These are phyloP conservation scores for Suillus lakei DNA, from an alignment of 768 basidiomycete species.

Conservation along the genomic window DNA sequence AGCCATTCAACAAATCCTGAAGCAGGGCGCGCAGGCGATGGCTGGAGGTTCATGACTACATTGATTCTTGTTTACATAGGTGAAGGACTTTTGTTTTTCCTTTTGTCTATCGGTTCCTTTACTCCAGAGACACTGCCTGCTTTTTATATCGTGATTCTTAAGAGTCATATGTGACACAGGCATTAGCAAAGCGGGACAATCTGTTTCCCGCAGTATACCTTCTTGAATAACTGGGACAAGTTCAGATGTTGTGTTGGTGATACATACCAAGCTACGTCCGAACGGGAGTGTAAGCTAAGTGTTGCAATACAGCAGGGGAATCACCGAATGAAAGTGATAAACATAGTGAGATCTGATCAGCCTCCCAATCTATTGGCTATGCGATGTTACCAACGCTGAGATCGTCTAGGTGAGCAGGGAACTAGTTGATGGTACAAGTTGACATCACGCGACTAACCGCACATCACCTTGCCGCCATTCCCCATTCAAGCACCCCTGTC, in stretches of 20 bases:
- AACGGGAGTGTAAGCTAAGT: neutral
- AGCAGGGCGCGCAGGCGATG: neutral
- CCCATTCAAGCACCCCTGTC: too few relatives aligned
- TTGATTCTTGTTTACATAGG: neutral
- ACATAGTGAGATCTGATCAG: neutral
- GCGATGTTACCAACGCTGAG: too few relatives aligned
- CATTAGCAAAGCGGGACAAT: neutral
- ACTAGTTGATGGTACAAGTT: too few relatives aligned
- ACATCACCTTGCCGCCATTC: too few relatives aligned
- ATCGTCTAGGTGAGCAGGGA: too few relatives aligned
- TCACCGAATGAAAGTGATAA: neutral
- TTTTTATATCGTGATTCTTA: neutral
- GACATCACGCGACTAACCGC: too few relatives aligned
- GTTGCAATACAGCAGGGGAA: neutral
- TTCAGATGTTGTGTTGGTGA: neutral
- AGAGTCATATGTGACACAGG: neutral
- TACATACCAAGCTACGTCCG: neutral
- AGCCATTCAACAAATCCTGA: constrained; percentile 2
- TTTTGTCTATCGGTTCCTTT: neutral
- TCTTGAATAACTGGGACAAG: neutral
- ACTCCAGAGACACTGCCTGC: neutral
- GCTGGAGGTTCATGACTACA: neutral
- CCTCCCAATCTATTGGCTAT: too few relatives aligned
- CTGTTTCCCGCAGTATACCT: neutral
- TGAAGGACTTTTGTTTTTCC: neutral